Percentiles rank a stretch among this genome's conserved stretches.
These are phyloP conservation scores for Annulohypoxylon stygium DNA, from an alignment of 495 filamentous ascomycete genomes.

Conservation along the genomic window DNA sequence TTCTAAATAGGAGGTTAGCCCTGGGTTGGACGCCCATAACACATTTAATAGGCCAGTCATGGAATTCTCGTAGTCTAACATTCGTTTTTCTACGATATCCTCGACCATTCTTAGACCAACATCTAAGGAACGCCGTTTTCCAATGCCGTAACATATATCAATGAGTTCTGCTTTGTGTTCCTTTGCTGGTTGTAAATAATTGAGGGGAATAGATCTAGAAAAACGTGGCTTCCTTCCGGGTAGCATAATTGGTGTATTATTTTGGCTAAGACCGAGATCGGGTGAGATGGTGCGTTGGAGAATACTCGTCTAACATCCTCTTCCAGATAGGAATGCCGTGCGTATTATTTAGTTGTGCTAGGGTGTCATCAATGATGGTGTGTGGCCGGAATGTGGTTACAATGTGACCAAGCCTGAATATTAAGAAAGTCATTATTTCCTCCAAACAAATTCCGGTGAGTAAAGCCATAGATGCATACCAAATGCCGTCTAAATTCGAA, in stretches of 20 bases:
- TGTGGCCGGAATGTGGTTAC: too few species aligned
- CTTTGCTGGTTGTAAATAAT: not conserved
- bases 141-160: constrained; percentile 1
- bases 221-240: not conserved
- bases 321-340: not conserved
- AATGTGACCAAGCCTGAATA: too few species aligned
- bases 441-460: not conserved
- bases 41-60: not conserved
- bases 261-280: constrained; percentile 2
- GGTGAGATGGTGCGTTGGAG: not conserved
- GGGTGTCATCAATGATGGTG: too few species aligned
- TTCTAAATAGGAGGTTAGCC: constrained; percentile 1
- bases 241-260: not conserved
- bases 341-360: not conserved
- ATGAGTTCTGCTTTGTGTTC: not conserved
- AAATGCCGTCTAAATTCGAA: too few species aligned
- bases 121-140: not conserved
- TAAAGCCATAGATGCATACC: not conserved
- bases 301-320: not conserved
- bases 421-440: too few species aligned
- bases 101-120: constrained; percentile 1
- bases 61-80: constrained; percentile 2
- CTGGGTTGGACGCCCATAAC: not conserved
- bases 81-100: not conserved
- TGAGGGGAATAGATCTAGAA: not conserved